A percentile compares a stretch with the other conserved stretches of the same genome.
Evolutionary conservation across 2,329 filamentous ascomycete species (phyloP).

Genomic region (Leptographium procerum): DNA sequence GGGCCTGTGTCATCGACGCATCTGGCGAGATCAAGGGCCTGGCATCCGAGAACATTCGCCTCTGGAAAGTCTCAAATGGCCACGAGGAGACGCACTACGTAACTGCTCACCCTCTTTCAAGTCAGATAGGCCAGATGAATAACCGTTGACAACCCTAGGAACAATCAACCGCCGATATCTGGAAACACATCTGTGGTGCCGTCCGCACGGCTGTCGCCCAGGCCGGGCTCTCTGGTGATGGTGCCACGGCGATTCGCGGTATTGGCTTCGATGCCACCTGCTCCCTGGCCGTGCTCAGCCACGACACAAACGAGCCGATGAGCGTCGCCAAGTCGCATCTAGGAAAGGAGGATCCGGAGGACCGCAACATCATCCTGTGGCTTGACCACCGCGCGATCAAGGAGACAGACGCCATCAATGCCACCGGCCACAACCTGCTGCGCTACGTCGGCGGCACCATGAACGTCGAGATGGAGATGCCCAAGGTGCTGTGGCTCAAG

Average conservation of each 20-base stretch:
- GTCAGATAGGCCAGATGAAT: neutral
- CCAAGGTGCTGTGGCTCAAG: constrained; percentile 96
- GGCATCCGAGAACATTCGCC: constrained; percentile 63
- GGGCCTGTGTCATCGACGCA: constrained; percentile 89
- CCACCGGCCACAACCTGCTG: constrained; percentile 81
- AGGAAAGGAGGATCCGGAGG: constrained; percentile 51
- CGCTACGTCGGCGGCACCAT: constrained; percentile 96
- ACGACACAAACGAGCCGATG: constrained; percentile 82
- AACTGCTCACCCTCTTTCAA: constrained; percentile 15
- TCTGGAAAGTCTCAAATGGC: constrained; percentile 67
- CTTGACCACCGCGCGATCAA: constrained; percentile 86
- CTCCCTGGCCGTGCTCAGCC: constrained; percentile 80
- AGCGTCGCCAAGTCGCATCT: constrained; percentile 79
- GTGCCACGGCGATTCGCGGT: constrained; percentile 65
- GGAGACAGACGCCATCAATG: constrained; percentile 89
- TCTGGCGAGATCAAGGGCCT: constrained; percentile 77
- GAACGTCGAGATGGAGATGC: constrained; percentile 99
- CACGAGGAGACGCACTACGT: constrained; percentile 49
- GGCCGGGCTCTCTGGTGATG: constrained; percentile 50
- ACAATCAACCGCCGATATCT: constrained; percentile 97
- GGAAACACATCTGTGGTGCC: constrained; percentile 84
- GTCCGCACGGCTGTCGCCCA: constrained; percentile 74
- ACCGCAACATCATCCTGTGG: constrained; percentile 95
- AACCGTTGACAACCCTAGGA: constrained; percentile 39
- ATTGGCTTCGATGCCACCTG: constrained; percentile 99